Conservation (phyloP, 208 protist species). For the Acanthamoeba sp. region DNA sequence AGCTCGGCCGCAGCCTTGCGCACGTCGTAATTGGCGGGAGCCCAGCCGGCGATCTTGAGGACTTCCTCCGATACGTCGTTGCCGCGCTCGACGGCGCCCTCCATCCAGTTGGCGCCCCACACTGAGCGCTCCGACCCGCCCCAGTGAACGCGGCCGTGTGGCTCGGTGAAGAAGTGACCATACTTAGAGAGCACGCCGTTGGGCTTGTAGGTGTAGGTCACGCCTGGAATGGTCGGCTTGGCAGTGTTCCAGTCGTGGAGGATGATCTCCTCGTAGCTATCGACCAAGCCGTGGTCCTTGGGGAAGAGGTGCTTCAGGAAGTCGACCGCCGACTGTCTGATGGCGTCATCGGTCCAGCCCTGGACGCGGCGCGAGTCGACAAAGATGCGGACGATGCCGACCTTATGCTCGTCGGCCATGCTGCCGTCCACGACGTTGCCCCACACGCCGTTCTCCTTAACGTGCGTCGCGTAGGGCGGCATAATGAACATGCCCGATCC, state of each 20-base stretch:
- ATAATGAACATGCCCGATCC: constrained; percentile 21
- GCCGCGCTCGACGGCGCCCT: constrained; percentile 37
- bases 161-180: background rate
- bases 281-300: constrained; percentile 11
- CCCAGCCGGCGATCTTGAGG: background rate
- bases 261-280: constrained; percentile 11
- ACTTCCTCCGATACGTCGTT: constrained; percentile 19
- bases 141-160: constrained; percentile 26
- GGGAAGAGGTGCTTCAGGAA: constrained; percentile 43
- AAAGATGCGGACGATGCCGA: constrained; percentile 41
- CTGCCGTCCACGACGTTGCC: constrained; percentile 43
- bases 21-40: background rate
- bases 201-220: no score
- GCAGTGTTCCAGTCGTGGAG: background rate
- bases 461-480: background rate
- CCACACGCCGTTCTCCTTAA: constrained; percentile 15
- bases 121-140: constrained; percentile 31
- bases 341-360: background rate
- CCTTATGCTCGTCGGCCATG: background rate
- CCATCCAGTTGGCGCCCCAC: constrained; percentile 60
- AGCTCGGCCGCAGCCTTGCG: background rate
- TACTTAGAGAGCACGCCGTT: background rate
- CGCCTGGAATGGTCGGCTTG: constrained; percentile 26
- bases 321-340: constrained; percentile 16
- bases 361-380: background rate